Evolutionary conservation across 495 filamentous ascomycete species (phyloP), one percentile per base, ranked within the genome.

Genomic region (Neurospora sp.): DNA sequence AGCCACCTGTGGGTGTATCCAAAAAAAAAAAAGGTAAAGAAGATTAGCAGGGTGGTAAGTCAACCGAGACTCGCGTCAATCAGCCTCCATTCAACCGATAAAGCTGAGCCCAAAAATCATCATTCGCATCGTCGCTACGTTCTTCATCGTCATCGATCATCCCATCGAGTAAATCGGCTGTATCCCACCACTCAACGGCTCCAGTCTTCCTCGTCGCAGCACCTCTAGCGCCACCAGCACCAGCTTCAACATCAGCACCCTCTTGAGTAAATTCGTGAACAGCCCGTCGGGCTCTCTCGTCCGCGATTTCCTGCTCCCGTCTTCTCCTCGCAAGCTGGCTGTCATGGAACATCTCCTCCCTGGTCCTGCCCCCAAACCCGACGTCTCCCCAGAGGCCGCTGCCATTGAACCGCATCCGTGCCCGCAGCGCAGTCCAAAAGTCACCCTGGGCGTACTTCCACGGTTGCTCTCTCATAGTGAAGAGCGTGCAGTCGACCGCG

Each of bases 401-500:
- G 39, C 73, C 42, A 41, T 40, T 70, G 39, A 73, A 72, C 10
- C 70, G 73, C 41, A 76, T 69, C 22, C 35, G 71, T 71, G 68
- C 11, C 76, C 76, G 1, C 80, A 77, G 3, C 75, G 73, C 46
- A 70, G 77, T 82, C 84, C 83, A 74, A 79, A 85, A 16, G 74
- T 82, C 0, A 12, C 72, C 73, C 20, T 81, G 83, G 18, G 89
- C 87, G 73, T 91, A 85, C 69, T 82, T 79, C 92, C 92, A 93
- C 3, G 92, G 92, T 77, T 85, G 86, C 78, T 94, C 92, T 37
- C 89, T 85, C 8, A 84, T 80, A 38, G 82, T 83, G 78, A 94
- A 94, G 35, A 93, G 83, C 72, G 83, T 81, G 75, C 88, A 91
- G 79, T 93, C 90, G 2, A 90, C 88, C 3, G 87, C 85, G 61